phyloP scores from a whole-genome alignment of 2,329 filamentous ascomycete genomes.

The Venturia nashicola region DNA sequence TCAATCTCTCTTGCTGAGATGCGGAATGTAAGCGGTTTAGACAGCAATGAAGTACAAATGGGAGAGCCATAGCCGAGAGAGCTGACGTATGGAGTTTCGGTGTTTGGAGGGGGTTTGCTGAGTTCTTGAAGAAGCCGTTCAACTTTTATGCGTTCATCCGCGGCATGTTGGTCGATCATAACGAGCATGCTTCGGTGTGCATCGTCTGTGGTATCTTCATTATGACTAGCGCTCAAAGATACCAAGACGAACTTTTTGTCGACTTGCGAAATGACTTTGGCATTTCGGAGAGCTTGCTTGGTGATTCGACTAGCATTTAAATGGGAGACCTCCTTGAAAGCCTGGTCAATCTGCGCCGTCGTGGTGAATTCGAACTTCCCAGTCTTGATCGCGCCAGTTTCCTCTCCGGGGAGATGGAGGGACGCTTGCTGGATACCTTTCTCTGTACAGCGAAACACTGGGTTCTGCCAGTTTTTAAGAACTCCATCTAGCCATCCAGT shows the following conservation, averaged over 20 bases:
- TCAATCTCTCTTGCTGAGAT: constrained; percentile 47
- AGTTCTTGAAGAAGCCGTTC: constrained; percentile 57
- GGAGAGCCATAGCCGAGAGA: constrained; percentile 20
- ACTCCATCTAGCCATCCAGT: constrained; percentile 49
- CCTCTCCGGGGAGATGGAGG: constrained; percentile 14
- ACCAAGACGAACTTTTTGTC: constrained; percentile 81
- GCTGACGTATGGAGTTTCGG: constrained; percentile 16
- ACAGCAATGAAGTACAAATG: constrained; percentile 23
- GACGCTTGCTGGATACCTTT: constrained; percentile 28
- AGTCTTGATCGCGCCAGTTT: not conserved
- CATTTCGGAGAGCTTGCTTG: constrained; percentile 36
- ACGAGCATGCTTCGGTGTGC: constrained; percentile 39
- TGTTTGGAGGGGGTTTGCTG: constrained; percentile 22
- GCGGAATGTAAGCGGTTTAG: constrained; percentile 50
- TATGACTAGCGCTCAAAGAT: constrained; percentile 22
- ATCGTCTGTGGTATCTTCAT: not conserved
- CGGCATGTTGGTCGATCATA: constrained; percentile 86
- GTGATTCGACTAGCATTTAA: constrained; percentile 14
- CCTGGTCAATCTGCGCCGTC: constrained; percentile 11
- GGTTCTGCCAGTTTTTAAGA: constrained; percentile 60
- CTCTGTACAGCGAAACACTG: constrained; percentile 50
- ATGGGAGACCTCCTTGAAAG: constrained; percentile 14
- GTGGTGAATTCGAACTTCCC: not conserved
- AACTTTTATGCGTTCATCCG: constrained; percentile 75
- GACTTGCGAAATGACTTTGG: constrained; percentile 66